phyloP scores from a whole-genome alignment of 257 asterid genomes.

The Solanum acaule region DNA sequence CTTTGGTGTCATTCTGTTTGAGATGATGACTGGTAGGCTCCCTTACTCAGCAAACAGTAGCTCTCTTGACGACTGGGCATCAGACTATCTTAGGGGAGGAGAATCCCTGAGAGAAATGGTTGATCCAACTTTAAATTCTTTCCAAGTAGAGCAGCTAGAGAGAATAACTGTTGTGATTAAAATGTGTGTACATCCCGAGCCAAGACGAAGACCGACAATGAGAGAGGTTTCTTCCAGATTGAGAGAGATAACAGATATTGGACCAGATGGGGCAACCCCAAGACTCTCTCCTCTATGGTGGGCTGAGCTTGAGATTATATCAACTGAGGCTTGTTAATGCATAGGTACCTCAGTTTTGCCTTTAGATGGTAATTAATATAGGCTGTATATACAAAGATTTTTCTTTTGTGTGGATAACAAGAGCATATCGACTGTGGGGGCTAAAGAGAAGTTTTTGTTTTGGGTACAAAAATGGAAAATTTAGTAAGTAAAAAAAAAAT shows the following conservation, averaged over 20 bases:
- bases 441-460: background rate
- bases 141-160: constrained; percentile 33
- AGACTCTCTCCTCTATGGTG: constrained; percentile 76
- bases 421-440: background rate
- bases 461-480: background rate
- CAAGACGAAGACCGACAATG: constrained; percentile 41
- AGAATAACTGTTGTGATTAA: constrained; percentile 41
- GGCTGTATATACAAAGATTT: constrained; percentile 4
- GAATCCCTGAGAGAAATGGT: constrained; percentile 27
- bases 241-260: constrained; percentile 63
- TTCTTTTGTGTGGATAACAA: constrained; percentile 2
- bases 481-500: background rate
- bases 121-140: constrained; percentile 56
- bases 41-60: constrained; percentile 47
- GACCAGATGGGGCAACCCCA: constrained; percentile 62
- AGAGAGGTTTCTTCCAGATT: constrained; percentile 35
- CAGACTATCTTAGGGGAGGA: constrained; percentile 42
- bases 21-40: constrained; percentile 67
- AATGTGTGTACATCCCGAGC: constrained; percentile 39
- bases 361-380: background rate
- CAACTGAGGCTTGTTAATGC: constrained; percentile 18
- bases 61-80: constrained; percentile 51
- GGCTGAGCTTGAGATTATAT: constrained; percentile 82
- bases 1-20: constrained; percentile 61
- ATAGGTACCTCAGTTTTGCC: background rate